A percentile compares a stretch with the other conserved stretches of the same genome.
phyloP scores from a whole-genome alignment of 1,139 yeast species.

The Meyerozyma carpophila region DNA sequence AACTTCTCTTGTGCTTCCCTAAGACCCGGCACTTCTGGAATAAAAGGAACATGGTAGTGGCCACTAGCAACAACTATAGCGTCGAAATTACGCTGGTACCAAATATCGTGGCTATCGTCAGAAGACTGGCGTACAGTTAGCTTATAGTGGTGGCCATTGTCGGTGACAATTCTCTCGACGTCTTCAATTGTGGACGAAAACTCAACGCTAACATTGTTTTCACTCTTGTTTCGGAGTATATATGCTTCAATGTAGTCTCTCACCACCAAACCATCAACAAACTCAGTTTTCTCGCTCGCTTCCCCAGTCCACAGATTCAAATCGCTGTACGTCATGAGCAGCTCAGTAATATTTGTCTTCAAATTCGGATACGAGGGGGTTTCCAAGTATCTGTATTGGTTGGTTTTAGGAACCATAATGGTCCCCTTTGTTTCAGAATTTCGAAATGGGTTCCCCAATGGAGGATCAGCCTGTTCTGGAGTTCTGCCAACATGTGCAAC shows the following conservation, averaged over 20 bases:
- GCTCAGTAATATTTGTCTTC: slow-evolving; percentile 42
- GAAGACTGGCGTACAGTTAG: slow-evolving; percentile 25
- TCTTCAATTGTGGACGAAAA: slow-evolving; percentile 34
- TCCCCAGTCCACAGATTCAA: slow-evolving; percentile 10
- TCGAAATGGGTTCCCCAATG: slow-evolving; percentile 24
- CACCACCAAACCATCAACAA: slow-evolving; percentile 24
- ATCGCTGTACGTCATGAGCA: slow-evolving; percentile 38
- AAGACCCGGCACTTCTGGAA: slow-evolving; percentile 42
- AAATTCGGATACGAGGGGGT: slow-evolving; percentile 14
- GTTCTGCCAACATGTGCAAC: slow-evolving; percentile 19
- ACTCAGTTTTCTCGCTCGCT: slow-evolving; percentile 14
- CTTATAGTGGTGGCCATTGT: slow-evolving; percentile 16
- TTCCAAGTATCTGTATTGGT: not conserved
- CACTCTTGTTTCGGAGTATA: slow-evolving; percentile 17
- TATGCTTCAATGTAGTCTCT: slow-evolving; percentile 30
- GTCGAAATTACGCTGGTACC: slow-evolving; percentile 13
- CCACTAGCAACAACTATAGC: slow-evolving; percentile 41
- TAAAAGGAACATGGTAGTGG: slow-evolving; percentile 40
- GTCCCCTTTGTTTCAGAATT: not conserved
- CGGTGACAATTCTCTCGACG: slow-evolving; percentile 17
- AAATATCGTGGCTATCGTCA: slow-evolving; percentile 11
- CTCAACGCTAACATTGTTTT: slow-evolving; percentile 18
- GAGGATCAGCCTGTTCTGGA: slow-evolving; percentile 22
- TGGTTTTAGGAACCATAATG: not conserved
- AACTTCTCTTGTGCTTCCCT: slow-evolving; percentile 20